Percentiles rank a stretch among this genome's conserved stretches.
Evolutionary conservation across 1,284 basidiomycete species (phyloP).

Genomic region (Porodaedalea pini): DNA sequence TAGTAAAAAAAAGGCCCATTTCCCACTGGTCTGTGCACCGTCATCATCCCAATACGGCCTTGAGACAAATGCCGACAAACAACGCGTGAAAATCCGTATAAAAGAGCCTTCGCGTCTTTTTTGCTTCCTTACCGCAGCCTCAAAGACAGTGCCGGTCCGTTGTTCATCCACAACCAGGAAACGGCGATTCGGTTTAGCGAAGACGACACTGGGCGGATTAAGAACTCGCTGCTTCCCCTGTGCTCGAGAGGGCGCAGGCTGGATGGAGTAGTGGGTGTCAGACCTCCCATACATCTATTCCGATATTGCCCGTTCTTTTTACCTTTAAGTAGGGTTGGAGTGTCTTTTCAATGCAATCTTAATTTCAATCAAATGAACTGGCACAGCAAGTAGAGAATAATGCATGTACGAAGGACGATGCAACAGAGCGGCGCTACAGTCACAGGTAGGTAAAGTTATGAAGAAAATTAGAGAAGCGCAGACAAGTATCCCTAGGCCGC

Average conservation of each 20-base stretch:
- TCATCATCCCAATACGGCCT: neutral
- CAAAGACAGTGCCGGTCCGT: slow-evolving; percentile 73
- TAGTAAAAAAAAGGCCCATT: neutral
- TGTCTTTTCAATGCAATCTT: neutral
- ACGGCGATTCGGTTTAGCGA: slow-evolving; percentile 73
- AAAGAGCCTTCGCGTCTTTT: neutral
- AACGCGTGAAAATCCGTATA: neutral
- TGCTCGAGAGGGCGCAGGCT: slow-evolving; percentile 24
- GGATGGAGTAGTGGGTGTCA: slow-evolving; percentile 67
- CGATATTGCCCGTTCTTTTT: neutral
- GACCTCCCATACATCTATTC: slow-evolving; percentile 59
- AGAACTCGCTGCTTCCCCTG: slow-evolving; percentile 52
- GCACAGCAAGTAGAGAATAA: slow-evolving; percentile 1
- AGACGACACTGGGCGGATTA: slow-evolving; percentile 57
- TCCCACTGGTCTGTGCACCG: neutral
- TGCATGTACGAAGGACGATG: neutral
- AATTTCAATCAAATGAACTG: neutral
- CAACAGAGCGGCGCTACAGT: slow-evolving; percentile 12
- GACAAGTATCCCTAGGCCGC: neutral
- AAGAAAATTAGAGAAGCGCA: slow-evolving; percentile 2
- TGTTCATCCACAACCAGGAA: slow-evolving; percentile 40
- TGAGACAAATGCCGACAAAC: neutral
- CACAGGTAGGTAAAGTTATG: neutral
- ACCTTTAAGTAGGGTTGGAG: neutral
- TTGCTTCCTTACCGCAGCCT: slow-evolving; percentile 49